A percentile compares a stretch with the other conserved stretches of the same genome.
Evolutionary conservation across 306 rosid genomes (phyloP).

Genomic region (Rubus idaeus): DNA sequence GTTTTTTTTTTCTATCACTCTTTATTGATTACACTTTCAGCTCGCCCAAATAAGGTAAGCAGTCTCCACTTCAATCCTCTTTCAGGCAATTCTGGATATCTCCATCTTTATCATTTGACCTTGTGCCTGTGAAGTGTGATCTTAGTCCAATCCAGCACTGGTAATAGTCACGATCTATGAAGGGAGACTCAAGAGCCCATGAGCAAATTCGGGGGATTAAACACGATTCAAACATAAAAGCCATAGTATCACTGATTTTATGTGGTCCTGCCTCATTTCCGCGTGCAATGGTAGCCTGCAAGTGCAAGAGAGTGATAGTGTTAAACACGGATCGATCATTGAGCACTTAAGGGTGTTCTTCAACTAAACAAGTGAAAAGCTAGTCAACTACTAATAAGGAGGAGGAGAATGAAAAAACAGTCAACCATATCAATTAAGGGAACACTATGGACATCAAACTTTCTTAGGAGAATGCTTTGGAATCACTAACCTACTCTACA

Average conservation of each 20-base stretch:
- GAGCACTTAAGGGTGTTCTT: not conserved
- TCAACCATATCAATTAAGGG: not conserved
- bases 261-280: conserved; percentile 70
- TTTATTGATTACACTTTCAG: not conserved
- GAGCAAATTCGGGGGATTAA: conserved; percentile 68
- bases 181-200: conserved; percentile 82
- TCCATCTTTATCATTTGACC: conserved; percentile 6
- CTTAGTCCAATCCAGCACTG: conserved; percentile 85
- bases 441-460: not conserved
- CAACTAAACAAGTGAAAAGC: not conserved
- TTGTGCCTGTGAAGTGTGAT: conserved; percentile 56
- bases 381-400: not conserved
- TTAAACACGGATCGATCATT: not conserved
- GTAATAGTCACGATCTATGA: conserved; percentile 79
- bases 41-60: not conserved
- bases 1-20: not conserved
- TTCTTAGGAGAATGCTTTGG: not conserved
- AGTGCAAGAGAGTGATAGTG: not conserved
- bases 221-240: conserved; percentile 91
- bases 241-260: conserved; percentile 71
- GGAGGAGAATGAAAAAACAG: not conserved
- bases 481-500: not conserved
- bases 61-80: conserved; percentile 16
- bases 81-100: conserved; percentile 18
- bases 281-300: conserved; percentile 65